Percentiles rank a stretch among this genome's conserved stretches.
Evolutionary conservation across 2,329 filamentous ascomycete genomes (phyloP).

Genomic region (Thelonectria rubi): DNA sequence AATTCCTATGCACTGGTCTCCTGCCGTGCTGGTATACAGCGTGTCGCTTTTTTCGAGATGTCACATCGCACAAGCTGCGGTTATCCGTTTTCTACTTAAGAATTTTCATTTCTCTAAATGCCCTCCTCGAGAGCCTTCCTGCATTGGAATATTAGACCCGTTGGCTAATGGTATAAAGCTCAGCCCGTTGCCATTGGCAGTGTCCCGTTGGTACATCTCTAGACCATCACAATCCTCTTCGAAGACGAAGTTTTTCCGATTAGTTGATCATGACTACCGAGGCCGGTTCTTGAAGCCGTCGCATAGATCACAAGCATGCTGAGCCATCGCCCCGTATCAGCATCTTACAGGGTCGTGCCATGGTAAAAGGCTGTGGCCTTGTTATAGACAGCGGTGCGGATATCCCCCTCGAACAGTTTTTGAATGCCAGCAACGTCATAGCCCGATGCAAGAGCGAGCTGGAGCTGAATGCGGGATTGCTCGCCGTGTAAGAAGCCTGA

Average conservation of each 20-base stretch:
- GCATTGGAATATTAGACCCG: neutral
- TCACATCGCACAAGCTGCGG: no score
- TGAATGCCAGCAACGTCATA: neutral
- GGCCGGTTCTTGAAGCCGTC: neutral
- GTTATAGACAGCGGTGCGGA: conserved; percentile 3
- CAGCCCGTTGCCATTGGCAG: neutral
- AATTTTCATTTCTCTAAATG: no score
- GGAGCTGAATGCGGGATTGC: conserved; percentile 6
- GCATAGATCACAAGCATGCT: neutral
- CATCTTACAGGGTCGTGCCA: neutral
- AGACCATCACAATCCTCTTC: neutral
- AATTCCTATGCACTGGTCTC: no score
- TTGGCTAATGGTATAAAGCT: neutral
- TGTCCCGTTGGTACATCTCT: neutral
- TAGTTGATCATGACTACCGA: neutral
- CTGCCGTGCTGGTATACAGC: no score
- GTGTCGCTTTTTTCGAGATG: no score
- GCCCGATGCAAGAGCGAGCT: conserved; percentile 8
- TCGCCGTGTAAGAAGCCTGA: conserved; percentile 3
- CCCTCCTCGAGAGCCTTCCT: no score
- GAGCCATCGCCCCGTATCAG: neutral
- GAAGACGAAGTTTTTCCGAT: neutral
- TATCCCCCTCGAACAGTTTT: conserved; percentile 1
- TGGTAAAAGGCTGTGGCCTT: conserved; percentile 2
- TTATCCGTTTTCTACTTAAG: no score